Conservation (phyloP, 2,329 filamentous ascomycete genomes). For the Talaromyces sp. region DNA sequence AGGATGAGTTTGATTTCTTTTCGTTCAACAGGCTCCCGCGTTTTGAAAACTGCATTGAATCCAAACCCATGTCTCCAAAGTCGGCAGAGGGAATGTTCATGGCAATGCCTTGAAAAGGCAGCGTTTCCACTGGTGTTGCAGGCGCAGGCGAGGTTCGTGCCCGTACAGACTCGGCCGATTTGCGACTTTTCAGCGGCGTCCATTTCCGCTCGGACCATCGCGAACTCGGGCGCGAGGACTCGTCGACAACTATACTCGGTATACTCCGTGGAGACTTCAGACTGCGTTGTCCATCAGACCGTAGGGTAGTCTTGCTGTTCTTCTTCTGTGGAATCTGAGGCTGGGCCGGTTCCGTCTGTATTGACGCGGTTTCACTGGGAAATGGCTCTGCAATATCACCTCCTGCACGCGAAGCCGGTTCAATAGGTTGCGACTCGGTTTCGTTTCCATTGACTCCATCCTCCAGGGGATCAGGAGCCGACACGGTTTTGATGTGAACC, state of each 20-base stretch:
- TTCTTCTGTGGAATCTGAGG: neutral
- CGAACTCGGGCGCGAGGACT: constrained; percentile 31
- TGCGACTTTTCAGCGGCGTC: constrained; percentile 30
- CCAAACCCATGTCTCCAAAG: constrained; percentile 49
- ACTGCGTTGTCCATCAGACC: constrained; percentile 18
- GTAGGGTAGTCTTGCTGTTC: constrained; percentile 14
- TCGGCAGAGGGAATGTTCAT: constrained; percentile 52
- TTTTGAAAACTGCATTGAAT: constrained; percentile 54
- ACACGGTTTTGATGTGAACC: constrained; percentile 23
- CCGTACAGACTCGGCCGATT: constrained; percentile 28
- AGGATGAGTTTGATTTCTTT: constrained; percentile 31
- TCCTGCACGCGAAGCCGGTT: neutral
- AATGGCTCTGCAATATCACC: neutral
- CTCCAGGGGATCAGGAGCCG: constrained; percentile 21
- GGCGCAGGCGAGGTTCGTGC: constrained; percentile 28
- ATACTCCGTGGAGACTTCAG: constrained; percentile 30
- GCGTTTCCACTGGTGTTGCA: constrained; percentile 20
- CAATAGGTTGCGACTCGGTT: constrained; percentile 1
- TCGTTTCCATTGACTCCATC: constrained; percentile 16
- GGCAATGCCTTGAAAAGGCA: constrained; percentile 45
- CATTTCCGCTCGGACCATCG: constrained; percentile 41
- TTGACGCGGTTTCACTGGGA: neutral
- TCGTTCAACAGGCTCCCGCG: constrained; percentile 56
- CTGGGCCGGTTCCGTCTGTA: neutral
- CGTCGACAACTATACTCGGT: constrained; percentile 38